Conservation (phyloP, 805 yeast species). For the Lachancea quebecensis region DNA sequence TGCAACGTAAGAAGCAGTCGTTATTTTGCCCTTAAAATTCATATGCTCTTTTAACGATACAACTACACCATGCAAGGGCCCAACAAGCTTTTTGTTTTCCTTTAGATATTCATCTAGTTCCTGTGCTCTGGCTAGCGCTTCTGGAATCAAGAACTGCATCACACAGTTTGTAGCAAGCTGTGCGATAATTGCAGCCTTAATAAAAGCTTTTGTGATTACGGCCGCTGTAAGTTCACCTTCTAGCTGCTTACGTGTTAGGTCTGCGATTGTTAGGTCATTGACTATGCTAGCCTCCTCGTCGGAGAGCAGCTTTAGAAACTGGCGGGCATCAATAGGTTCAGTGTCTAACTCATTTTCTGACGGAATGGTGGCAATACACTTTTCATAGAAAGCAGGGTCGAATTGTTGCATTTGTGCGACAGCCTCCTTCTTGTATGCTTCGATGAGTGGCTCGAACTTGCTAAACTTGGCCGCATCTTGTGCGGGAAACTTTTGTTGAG, state of each 20-base stretch:
- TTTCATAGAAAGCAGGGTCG: slow-evolving; percentile 17
- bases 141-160: slow-evolving; percentile 56
- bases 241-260: slow-evolving; percentile 39
- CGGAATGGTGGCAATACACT: slow-evolving; percentile 16
- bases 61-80: slow-evolving; percentile 68
- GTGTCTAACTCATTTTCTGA: slow-evolving; percentile 17
- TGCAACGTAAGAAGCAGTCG: slow-evolving; percentile 56
- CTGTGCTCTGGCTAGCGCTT: slow-evolving; percentile 51
- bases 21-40: slow-evolving; percentile 44
- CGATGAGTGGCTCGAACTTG: slow-evolving; percentile 16
- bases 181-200: slow-evolving; percentile 56
- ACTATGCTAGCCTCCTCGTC: slow-evolving; percentile 36
- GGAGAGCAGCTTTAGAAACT: slow-evolving; percentile 15
- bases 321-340: slow-evolving; percentile 18
- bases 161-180: slow-evolving; percentile 57
- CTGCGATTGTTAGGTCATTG: slow-evolving; percentile 37
- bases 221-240: slow-evolving; percentile 42
- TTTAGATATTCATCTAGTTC: slow-evolving; percentile 47
- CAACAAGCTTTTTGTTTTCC: slow-evolving; percentile 46
- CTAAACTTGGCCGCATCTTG: slow-evolving; percentile 11
- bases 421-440: slow-evolving; percentile 18
- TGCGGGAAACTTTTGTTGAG: neutral
- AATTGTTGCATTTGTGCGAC: slow-evolving; percentile 17
- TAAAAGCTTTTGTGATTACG: slow-evolving; percentile 53
- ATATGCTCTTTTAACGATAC: slow-evolving; percentile 63